Conservation (phyloP, 2,329 filamentous ascomycete species). For the Diaporthe humulicola region DNA sequence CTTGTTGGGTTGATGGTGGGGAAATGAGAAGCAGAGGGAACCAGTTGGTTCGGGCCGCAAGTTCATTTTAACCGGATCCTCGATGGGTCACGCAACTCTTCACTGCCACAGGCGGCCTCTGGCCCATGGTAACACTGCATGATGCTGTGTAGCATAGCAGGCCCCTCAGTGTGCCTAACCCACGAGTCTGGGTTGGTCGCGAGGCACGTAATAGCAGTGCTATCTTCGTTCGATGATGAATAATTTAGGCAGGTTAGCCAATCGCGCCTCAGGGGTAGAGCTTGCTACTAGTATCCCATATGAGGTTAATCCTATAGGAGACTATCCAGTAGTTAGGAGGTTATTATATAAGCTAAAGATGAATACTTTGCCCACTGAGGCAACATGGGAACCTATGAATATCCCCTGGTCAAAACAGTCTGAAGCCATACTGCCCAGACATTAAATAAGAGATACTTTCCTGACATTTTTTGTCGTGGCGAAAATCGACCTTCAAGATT, state of each 20-base stretch:
- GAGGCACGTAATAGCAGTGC: neutral
- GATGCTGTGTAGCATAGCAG: neutral
- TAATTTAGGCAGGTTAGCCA: neutral
- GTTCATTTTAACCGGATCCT: neutral
- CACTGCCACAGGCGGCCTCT: neutral
- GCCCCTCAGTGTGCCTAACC: neutral
- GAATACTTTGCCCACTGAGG: too few relatives aligned
- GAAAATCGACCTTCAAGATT: neutral
- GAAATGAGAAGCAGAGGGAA: neutral
- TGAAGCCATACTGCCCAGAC: too few relatives aligned
- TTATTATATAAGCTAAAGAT: too few relatives aligned
- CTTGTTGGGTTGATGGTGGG: neutral
- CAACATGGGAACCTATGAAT: too few relatives aligned
- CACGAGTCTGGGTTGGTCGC: neutral
- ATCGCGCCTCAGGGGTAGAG: neutral
- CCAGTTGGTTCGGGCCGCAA: neutral
- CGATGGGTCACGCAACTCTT: too few relatives aligned
- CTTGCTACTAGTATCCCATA: too few relatives aligned
- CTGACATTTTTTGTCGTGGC: neutral
- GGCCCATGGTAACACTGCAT: neutral
- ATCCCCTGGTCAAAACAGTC: too few relatives aligned
- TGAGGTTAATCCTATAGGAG: too few relatives aligned
- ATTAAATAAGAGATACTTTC: neutral
- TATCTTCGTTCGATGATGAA: neutral
- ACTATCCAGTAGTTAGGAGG: too few relatives aligned